A percentile compares a stretch with the other conserved stretches of the same genome.
phyloP scores from a whole-genome alignment of 108 stramenopile species.

The Fragilaria crotonensis region DNA sequence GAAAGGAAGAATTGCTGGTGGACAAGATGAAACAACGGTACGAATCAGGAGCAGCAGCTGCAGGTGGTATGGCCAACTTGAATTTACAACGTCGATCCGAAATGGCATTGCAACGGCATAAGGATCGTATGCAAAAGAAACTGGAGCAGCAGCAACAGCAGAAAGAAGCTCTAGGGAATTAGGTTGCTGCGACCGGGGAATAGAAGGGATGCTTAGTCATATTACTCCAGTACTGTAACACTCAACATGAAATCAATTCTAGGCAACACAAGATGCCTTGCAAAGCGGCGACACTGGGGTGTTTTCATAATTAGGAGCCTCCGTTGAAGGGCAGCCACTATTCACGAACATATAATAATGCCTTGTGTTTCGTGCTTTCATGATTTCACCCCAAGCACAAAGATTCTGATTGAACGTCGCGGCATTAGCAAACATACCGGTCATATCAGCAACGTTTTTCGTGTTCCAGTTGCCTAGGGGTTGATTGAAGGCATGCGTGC shows the following conservation, averaged over 20 bases:
- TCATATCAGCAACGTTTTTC: slow-evolving; percentile 17
- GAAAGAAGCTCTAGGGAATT: too few relatives aligned
- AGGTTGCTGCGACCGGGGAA: too few relatives aligned
- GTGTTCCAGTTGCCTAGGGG: slow-evolving; percentile 25
- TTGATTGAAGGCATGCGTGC: not conserved
- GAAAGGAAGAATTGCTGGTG: slow-evolving; percentile 69
- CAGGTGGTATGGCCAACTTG: slow-evolving; percentile 7
- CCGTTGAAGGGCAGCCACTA: not conserved
- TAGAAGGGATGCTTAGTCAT: too few relatives aligned
- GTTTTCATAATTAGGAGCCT: not conserved
- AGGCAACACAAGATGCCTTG: not conserved
- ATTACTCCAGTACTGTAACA: too few relatives aligned
- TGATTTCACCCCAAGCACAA: not conserved
- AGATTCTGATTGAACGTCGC: slow-evolving; percentile 3
- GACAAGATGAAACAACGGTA: slow-evolving; percentile 84
- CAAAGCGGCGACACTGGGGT: not conserved
- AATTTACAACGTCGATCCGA: slow-evolving; percentile 48
- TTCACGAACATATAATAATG: not conserved
- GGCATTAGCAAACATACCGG: slow-evolving; percentile 9
- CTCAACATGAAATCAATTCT: too few relatives aligned
- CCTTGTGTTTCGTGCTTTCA: not conserved
- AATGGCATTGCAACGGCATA: slow-evolving; percentile 64
- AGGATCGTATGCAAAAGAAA: slow-evolving; percentile 63
- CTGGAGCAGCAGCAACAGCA: slow-evolving; percentile 17
- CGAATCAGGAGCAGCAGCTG: slow-evolving; percentile 27